Base-by-base conservation (phyloP, 495 filamentous ascomycete species). In the Chaetomium tenue region DNA sequence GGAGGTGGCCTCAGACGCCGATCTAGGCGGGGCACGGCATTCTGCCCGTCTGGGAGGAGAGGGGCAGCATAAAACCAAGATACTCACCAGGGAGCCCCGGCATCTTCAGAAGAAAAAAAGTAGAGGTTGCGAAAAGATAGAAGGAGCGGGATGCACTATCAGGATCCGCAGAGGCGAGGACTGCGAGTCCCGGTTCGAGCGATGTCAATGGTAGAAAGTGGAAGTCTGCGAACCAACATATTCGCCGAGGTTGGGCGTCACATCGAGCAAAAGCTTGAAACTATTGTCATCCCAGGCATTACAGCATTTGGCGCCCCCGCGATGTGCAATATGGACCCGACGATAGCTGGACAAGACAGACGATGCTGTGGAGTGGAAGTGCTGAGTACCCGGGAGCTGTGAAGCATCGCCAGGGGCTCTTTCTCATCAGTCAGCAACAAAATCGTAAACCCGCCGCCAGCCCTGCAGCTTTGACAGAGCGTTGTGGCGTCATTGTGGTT, bases 1-100 rank as follows among this genome's bases (percentile, higher is more conserved):
- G 50, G 50, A 18, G 16, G 16, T 40, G 50, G 47, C 22, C 40
- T 39, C 25, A 28, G n/a, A 42, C 30, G 58, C 39, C 50, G 48
- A 54, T 42, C 50, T 63, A 59, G 40, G 22, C 44, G 50, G 15
- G 46, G 58, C 42, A 67, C 44, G 44, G 58, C 33, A 37, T 6
- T 37, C 16, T 42, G 33, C n/a, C 8, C 15, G 33, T 40, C 39
- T 26, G 40, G 55, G 58, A 23, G 42, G 30, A 18, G 53, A 30
- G 56, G 22, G 33, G 56, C 26, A 28, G 48, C 37, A 26, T 51
- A 26, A 39, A 53, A 12, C 25, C 8, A 20, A 50, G 8, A 50
- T 47, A 83, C 86, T 66, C 84, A 96, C 92, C 82, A 60, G 92
- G 92, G 77, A 96, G 87, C 68, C 92, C 91, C 71, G 92, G 92